Evolutionary conservation across 805 yeast genomes (phyloP), one percentile per base, ranked within the genome.

Genomic region (Naumovozyma baii): DNA sequence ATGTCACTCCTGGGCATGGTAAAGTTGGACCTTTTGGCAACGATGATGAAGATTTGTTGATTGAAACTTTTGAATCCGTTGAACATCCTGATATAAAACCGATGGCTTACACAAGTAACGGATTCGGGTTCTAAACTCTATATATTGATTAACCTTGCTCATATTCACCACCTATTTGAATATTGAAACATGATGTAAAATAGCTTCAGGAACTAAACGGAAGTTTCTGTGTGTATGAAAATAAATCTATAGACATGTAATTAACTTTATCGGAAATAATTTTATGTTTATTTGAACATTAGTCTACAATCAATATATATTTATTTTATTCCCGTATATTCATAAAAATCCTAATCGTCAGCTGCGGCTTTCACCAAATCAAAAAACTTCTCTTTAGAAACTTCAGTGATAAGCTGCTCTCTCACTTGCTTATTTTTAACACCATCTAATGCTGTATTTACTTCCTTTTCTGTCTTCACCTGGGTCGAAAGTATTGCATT

Each of bases 71-170:
- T 59, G 72, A 65, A 20, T 96, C 94, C 2, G 94, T 83, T 14
- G 78, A 81, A 18, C 98, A 90, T 63, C 98, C 98, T 1, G 77
- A 81, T 48, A 65, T 92, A 40, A 84, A 80, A 51, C 96, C 98
- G 33, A 90, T 90, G 98, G 95, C 95, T 1, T 88, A 88, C 57
- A 75, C 84, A 19, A 69, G 66, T 36, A 67, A 72, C 44, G 74
- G 74, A 2, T 57, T 62, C 17, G 63, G 64, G 3, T 57, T 60
- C 33, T 60, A 46, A 39, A 16, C 8, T 10, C 10, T 9, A 5
- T 5, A 31, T 14, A 14, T 31, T 16, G 26, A 22, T 22, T 7
- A 22, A 22, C 26, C 26, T n/a, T n/a, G n/a, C n/a, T n/a, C n/a
- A n/a, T n/a, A n/a, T n/a, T n/a, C n/a, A n/a, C n/a, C n/a, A n/a